A percentile compares a stretch with the other conserved stretches of the same genome.
These are phyloP conservation scores for Alternaria gansuensis DNA, from an alignment of 2,329 filamentous ascomycete genomes.

Conservation along the genomic window DNA sequence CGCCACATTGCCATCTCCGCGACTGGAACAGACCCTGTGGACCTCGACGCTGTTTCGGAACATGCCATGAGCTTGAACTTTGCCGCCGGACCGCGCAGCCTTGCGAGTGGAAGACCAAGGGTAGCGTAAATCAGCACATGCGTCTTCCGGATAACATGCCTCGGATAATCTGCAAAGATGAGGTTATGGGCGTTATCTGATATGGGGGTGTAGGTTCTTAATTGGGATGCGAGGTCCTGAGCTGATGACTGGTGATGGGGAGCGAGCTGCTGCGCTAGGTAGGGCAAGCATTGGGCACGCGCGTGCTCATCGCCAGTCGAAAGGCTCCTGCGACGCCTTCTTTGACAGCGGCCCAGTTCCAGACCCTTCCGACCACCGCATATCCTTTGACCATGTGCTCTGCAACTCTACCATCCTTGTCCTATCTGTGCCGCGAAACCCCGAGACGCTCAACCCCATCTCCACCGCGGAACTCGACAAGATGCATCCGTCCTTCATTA, in stretches of 20 bases:
- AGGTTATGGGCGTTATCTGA: slow-evolving; percentile 61
- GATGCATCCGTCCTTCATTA: slow-evolving; percentile 60
- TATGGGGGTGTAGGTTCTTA: slow-evolving; percentile 56
- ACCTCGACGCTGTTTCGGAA: slow-evolving; percentile 59
- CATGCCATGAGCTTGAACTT: slow-evolving; percentile 63
- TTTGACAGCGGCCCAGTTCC: slow-evolving; percentile 17
- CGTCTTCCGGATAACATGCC: slow-evolving; percentile 50
- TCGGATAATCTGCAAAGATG: slow-evolving; percentile 59
- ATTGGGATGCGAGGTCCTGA: slow-evolving; percentile 15
- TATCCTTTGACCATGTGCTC: slow-evolving; percentile 52
- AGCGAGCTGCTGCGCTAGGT: slow-evolving; percentile 58
- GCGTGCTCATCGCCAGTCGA: slow-evolving; percentile 60
- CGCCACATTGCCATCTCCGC: slow-evolving; percentile 58
- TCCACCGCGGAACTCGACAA: slow-evolving; percentile 54
- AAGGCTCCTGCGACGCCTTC: slow-evolving; percentile 27
- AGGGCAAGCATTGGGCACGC: slow-evolving; percentile 59
- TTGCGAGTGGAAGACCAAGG: slow-evolving; percentile 55
- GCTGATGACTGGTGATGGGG: slow-evolving; percentile 38
- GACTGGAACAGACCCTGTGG: slow-evolving; percentile 59
- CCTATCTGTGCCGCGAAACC: slow-evolving; percentile 46
- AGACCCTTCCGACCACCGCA: slow-evolving; percentile 36
- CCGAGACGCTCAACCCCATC: slow-evolving; percentile 46
- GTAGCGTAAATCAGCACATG: slow-evolving; percentile 47
- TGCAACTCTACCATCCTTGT: slow-evolving; percentile 52
- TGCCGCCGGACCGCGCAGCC: slow-evolving; percentile 53